These are phyloP conservation scores for Papiliotrema flavescens DNA, from an alignment of 1,284 basidiomycete genomes.

Conservation along the genomic window DNA sequence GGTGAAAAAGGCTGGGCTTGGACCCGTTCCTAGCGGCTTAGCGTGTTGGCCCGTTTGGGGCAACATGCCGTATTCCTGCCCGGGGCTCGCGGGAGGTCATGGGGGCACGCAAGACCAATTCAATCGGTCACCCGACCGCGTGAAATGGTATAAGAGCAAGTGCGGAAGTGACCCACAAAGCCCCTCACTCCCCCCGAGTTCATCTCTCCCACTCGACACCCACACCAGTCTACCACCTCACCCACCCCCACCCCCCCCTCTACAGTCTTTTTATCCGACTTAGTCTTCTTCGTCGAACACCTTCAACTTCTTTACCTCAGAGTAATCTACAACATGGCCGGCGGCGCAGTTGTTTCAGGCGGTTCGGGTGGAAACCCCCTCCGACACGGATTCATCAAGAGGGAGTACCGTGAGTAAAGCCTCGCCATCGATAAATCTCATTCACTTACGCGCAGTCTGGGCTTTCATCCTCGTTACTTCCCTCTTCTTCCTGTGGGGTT, in stretches of 20 bases:
- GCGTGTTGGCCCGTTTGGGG: too few species aligned
- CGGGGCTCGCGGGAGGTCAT: background rate
- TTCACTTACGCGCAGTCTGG: conserved; percentile 28
- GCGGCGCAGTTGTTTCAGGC: conserved; percentile 37
- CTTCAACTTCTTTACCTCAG: background rate
- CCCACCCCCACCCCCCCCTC: background rate
- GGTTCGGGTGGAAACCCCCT: conserved; percentile 35
- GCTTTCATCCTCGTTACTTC: conserved; percentile 71
- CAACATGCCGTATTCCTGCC: background rate
- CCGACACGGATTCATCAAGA: conserved; percentile 33
- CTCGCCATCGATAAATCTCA: background rate
- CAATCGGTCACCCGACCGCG: too few species aligned
- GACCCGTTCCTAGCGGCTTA: background rate
- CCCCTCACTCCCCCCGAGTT: background rate
- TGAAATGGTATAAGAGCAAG: background rate
- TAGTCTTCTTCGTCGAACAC: background rate
- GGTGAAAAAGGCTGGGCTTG: background rate
- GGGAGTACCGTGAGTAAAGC: conserved; percentile 31
- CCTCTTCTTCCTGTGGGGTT: conserved; percentile 72
- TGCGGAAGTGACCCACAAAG: background rate
- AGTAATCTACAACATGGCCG: conserved; percentile 35
- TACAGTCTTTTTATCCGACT: conserved; percentile 1
- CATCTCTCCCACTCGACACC: background rate
- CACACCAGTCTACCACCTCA: background rate
- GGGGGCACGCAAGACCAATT: background rate